A percentile compares a stretch with the other conserved stretches of the same genome.
These are phyloP conservation scores for Gaillardinia entomophila DNA, from an alignment of 805 yeast species.

Conservation along the genomic window DNA sequence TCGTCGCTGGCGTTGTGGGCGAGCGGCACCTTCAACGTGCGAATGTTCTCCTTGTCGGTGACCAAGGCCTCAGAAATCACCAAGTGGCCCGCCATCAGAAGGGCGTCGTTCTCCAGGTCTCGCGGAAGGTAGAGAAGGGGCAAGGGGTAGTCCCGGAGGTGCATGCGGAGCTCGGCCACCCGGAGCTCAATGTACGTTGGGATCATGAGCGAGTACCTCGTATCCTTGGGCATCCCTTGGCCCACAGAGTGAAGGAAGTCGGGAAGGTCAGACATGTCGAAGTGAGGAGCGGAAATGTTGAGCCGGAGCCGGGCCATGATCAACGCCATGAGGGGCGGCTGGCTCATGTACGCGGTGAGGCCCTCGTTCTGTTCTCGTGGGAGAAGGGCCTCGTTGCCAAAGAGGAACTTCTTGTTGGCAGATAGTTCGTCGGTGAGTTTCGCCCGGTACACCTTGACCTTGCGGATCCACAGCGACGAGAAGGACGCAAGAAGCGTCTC, in stretches of 20 bases:
- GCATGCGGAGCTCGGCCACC: slow-evolving; percentile 59
- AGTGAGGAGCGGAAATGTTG: slow-evolving; percentile 19
- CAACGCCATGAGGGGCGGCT: slow-evolving; percentile 31
- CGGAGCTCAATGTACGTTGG: slow-evolving; percentile 58
- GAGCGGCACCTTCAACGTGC: slow-evolving; percentile 59
- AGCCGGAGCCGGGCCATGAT: slow-evolving; percentile 22
- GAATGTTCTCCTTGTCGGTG: slow-evolving; percentile 43
- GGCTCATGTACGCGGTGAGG: slow-evolving; percentile 24
- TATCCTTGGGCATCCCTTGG: slow-evolving; percentile 73
- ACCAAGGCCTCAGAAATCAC: slow-evolving; percentile 64
- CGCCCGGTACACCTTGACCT: slow-evolving; percentile 45
- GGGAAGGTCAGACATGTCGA: slow-evolving; percentile 37
- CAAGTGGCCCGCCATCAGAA: slow-evolving; percentile 52
- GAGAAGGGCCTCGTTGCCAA: slow-evolving; percentile 26
- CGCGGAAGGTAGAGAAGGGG: slow-evolving; percentile 74
- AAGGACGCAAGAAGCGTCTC: slow-evolving; percentile 40
- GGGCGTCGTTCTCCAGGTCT: slow-evolving; percentile 19
- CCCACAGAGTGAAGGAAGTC: slow-evolving; percentile 69
- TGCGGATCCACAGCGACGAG: slow-evolving; percentile 65
- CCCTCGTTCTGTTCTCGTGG: slow-evolving; percentile 14
- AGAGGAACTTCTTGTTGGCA: slow-evolving; percentile 18
- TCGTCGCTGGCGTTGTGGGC: slow-evolving; percentile 42
- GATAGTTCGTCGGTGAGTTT: slow-evolving; percentile 34
- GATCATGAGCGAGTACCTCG: slow-evolving; percentile 59
- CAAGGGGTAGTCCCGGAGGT: slow-evolving; percentile 79